Base-by-base conservation (phyloP, 2,329 filamentous ascomycete genomes). In the Alternaria sp. region DNA sequence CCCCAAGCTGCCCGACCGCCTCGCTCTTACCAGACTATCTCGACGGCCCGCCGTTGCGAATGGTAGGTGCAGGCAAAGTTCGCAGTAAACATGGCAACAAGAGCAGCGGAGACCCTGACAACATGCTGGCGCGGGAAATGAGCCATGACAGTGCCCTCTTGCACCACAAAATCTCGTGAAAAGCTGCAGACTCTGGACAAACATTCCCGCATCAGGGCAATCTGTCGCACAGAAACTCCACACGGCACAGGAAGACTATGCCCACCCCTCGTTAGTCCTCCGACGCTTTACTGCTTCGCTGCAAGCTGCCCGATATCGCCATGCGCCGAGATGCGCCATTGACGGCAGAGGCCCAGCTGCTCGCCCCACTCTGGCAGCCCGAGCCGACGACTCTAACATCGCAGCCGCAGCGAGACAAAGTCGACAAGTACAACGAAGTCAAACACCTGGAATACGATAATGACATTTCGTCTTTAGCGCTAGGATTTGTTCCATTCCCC, bases 391-490 rank as follows among this genome's bases (percentile, higher is more conserved):
- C 47, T 59, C 42, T 28, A 34, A 61, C 41, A 47, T 41, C 54
- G 26, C 42, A 49, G 34, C 42, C 30, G 36, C 53, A 58, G 36
- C 46, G 34, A 38, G 48, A 52, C 54, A 46, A 41, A 32, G 30
- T 44, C 46, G 12, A 56, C 9, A 28, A 51, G 12, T n/a, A 41
- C 55, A 47, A 48, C 24, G 28, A 44, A 41, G 24, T 24, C 28
- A n/a, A 42, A n/a, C 59, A 61, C 38, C 41, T 51, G 3, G 57
- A 59, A 24, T 39, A 59, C 38, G 52, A 65, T 20, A 54, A 62
- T 54, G 68, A 72, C 44, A 67, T 72, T 42, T 72, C 70, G 44
- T 71, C 68, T 24, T 49, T 72, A 68, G 66, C 68, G 34, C 58
- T 73, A 34, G 59, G 38, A 9, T 69, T 66, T 44, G 63, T 70